phyloP scores from a whole-genome alignment of 257 asterid species.

The Mitragyna speciosa region DNA sequence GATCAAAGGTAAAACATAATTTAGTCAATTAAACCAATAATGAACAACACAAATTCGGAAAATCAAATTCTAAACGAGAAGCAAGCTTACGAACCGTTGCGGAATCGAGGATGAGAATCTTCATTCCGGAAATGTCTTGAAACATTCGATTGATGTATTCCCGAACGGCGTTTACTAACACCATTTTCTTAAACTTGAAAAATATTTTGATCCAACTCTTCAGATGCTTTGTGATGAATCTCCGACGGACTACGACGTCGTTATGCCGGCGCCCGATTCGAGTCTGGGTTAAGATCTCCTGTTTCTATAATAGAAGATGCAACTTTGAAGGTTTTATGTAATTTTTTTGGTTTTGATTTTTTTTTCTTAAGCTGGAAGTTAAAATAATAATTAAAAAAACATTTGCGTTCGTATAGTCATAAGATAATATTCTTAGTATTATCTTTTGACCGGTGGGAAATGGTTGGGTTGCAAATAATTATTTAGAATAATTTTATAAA shows the following conservation, averaged over 20 bases:
- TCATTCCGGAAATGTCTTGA: constrained; percentile 96
- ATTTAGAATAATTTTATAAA: too few species aligned
- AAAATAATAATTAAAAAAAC: too few species aligned
- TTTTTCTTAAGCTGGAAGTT: too few species aligned
- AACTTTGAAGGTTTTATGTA: too few species aligned
- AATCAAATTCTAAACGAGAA: background rate
- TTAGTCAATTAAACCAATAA: background rate
- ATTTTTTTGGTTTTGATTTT: too few species aligned
- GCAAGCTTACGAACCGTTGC: constrained; percentile 47
- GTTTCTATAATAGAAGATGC: too few species aligned
- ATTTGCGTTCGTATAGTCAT: too few species aligned
- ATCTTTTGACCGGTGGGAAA: too few species aligned
- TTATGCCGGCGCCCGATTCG: background rate
- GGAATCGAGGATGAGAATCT: constrained; percentile 93
- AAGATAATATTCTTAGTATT: too few species aligned
- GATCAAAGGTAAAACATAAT: background rate
- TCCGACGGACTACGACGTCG: background rate
- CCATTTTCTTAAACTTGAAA: constrained; percentile 41
- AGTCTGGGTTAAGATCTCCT: background rate
- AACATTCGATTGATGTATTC: constrained; percentile 87
- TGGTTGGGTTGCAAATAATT: too few species aligned
- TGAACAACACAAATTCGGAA: background rate
- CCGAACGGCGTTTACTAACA: constrained; percentile 59
- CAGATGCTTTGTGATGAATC: background rate
- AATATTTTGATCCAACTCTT: background rate